Base-by-base conservation (phyloP, 805 yeast species). In the Schwanniomyces polymorphus region DNA sequence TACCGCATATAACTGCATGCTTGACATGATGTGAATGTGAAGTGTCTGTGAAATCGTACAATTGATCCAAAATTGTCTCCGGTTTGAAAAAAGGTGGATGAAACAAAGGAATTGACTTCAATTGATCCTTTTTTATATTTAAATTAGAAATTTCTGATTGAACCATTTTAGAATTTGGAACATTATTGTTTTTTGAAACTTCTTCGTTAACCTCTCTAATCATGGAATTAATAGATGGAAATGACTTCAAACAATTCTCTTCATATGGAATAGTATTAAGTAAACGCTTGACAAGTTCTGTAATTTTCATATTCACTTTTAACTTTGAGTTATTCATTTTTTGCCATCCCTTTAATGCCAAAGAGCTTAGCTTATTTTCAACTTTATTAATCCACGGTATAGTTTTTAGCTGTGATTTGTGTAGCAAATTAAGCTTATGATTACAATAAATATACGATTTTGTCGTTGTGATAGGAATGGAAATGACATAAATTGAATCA, bases 231-330 rank as follows among this genome's bases (percentile, higher is more conserved):
- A 80, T 77, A 2, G 91, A 82, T 0, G 98, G 97, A 21, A 92
- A 79, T 2, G 92, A 79, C 50, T 82, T 74, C 49, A 91, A 70
- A 40, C 90, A 80, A 57, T 81, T 79, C 59, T 91, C 98, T 53
- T 85, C 83, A 80, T 92, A 91, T 2, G 92, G 89, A 6, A 88
- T 81, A 18, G 81, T 74, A 44, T 80, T 78, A 54, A 91, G 63
- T 34, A 86, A 72, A 45, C 62, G 64, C 38, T 79, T 75, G 12
- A 85, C 78, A 51, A 72, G 70, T 2, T 59, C 43, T 2, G 86
- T 90, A 39, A 91, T 76, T 45, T 72, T 75, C 52, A 77, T 70
- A 63, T 89, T 89, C 57, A 85, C 66, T 8, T 70, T 59, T 33
- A 72, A 67, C 2, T 83, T 74, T 1, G 95, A 85, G 1, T 65